Percentiles rank a stretch among this genome's conserved stretches.
Conservation (phyloP, 768 basidiomycete species). For the Lactifluus volemus region DNA sequence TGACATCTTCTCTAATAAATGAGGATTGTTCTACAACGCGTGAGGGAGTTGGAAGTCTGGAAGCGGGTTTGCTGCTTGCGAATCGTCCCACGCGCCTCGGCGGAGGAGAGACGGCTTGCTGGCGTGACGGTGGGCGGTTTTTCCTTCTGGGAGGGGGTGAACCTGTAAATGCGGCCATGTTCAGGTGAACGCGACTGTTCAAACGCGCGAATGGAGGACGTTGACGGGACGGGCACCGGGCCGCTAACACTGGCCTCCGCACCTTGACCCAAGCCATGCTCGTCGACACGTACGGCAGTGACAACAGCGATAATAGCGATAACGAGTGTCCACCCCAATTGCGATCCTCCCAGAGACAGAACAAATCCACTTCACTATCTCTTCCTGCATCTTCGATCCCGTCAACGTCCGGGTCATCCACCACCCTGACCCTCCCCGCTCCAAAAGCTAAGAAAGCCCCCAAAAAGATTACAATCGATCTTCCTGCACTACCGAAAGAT, state of each 20-base stretch:
- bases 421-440: constrained; percentile 27
- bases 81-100: constrained; percentile 24
- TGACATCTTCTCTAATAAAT: constrained; percentile 38
- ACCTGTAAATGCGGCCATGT: constrained; percentile 16
- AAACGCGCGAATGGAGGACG: background rate
- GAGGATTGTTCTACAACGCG: constrained; percentile 23
- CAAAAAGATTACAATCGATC: constrained; percentile 52
- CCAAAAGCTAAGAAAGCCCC: constrained; percentile 43
- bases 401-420: constrained; percentile 21
- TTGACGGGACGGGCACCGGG: background rate
- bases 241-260: background rate
- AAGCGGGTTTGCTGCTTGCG: constrained; percentile 27
- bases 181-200: background rate
- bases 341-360: constrained; percentile 22
- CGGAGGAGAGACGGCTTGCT: constrained; percentile 23
- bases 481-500: constrained; percentile 39
- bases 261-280: constrained; percentile 38
- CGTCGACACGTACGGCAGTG: constrained; percentile 72
- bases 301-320: constrained; percentile 39
- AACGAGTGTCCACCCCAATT: constrained; percentile 28
- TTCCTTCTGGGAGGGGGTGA: constrained; percentile 19
- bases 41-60: constrained; percentile 39
- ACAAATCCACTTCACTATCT: constrained; percentile 27
- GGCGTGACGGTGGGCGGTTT: constrained; percentile 16
- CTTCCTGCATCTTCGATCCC: constrained; percentile 29